Evolutionary conservation across 495 filamentous ascomycete genomes (phyloP).

Genomic region (Tuber indicum): DNA sequence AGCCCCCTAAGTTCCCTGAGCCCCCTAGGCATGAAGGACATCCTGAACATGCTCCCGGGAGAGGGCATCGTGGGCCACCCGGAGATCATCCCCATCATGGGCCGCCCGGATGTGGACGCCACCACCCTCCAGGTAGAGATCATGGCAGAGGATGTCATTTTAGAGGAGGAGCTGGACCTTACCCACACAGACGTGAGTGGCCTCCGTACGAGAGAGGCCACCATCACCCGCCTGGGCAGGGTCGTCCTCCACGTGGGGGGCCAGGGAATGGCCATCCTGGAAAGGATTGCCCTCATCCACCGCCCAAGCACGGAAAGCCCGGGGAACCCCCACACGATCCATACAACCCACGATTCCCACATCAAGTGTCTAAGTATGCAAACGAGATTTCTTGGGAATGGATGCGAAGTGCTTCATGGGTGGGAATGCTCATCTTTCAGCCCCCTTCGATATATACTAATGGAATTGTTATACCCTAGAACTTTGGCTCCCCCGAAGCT

Average conservation of each 20-base stretch:
- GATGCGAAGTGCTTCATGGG: conserved; percentile 26
- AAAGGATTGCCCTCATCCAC: neutral
- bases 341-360: neutral
- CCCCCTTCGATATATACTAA: neutral
- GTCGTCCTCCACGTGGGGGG: neutral
- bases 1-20: neutral
- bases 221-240: neutral
- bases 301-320: neutral
- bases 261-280: neutral
- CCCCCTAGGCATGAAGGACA: neutral
- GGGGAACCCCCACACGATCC: neutral
- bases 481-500: conserved; percentile 8
- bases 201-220: neutral
- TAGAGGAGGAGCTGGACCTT: neutral
- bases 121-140: neutral
- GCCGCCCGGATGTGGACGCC: neutral
- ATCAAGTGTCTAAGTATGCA: conserved; percentile 7
- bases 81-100: neutral
- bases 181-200: neutral
- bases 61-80: neutral
- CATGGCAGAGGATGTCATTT: neutral
- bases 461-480: conserved; percentile 7
- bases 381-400: conserved; percentile 25
- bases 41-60: neutral
- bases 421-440: neutral